phyloP scores from a whole-genome alignment of 2,329 filamentous ascomycete genomes.

The Drechmeria coniospora region DNA sequence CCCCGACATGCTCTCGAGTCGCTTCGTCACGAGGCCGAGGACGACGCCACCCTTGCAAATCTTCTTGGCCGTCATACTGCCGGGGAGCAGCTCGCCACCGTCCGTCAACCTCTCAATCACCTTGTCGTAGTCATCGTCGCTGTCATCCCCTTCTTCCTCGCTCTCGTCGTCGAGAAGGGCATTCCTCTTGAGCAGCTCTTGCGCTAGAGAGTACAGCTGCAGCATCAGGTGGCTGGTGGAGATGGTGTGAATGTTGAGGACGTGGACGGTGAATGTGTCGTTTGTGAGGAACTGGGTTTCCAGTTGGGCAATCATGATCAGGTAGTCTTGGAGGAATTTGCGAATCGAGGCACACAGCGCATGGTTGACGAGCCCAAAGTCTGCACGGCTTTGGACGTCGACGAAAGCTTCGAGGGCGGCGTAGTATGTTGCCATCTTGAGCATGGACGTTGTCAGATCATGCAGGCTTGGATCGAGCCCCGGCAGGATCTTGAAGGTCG shows the following conservation, averaged over 20 bases:
- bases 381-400: constrained; percentile 81
- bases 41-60: constrained; percentile 95
- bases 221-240: constrained; percentile 82
- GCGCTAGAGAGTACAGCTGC: constrained; percentile 75
- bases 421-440: constrained; percentile 90
- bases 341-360: constrained; percentile 90
- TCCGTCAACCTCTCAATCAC: constrained; percentile 82
- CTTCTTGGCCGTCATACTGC: constrained; percentile 71
- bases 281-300: constrained; percentile 88
- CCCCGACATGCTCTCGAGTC: constrained; percentile 79
- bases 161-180: constrained; percentile 70
- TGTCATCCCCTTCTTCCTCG: constrained; percentile 53
- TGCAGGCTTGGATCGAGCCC: constrained; percentile 84
- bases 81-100: constrained; percentile 65
- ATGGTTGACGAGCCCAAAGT: constrained; percentile 91
- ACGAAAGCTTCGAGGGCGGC: constrained; percentile 83
- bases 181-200: constrained; percentile 79
- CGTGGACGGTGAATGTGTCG: constrained; percentile 77
- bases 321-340: constrained; percentile 81
- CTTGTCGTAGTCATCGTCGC: constrained; percentile 79
- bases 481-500: constrained; percentile 60
- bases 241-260: constrained; percentile 81
- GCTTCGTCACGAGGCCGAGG: constrained; percentile 70
- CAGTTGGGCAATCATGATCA: constrained; percentile 81
- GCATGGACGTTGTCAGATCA: constrained; percentile 74